A percentile compares a stretch with the other conserved stretches of the same genome.
phyloP scores from a whole-genome alignment of 345 rosid genomes.

The Gossypium longicalyx region DNA sequence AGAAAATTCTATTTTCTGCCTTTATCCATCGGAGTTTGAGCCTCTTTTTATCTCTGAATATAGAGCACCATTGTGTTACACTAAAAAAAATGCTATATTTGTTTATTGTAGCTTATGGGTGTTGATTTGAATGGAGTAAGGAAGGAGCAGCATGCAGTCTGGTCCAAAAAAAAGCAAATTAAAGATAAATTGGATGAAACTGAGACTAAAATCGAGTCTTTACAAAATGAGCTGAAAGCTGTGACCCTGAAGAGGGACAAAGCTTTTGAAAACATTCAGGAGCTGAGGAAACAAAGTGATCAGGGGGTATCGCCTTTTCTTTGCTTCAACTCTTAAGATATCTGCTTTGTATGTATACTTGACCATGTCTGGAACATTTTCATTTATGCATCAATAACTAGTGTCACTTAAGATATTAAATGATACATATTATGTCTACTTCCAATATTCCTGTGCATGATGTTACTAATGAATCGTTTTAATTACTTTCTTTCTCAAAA shows the following conservation, averaged over 20 bases:
- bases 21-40: neutral
- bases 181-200: slow-evolving; percentile 48
- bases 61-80: neutral
- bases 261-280: slow-evolving; percentile 45
- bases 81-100: slow-evolving; percentile 4
- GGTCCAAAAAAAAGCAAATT: slow-evolving; percentile 50
- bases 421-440: neutral
- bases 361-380: neutral
- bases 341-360: neutral
- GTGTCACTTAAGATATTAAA: neutral
- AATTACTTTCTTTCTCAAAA: slow-evolving; percentile 1
- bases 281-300: slow-evolving; percentile 60
- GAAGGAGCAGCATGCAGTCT: slow-evolving; percentile 73
- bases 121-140: slow-evolving; percentile 82
- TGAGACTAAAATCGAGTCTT: slow-evolving; percentile 50
- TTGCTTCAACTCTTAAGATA: slow-evolving; percentile 3
- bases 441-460: neutral
- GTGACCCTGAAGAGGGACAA: slow-evolving; percentile 59
- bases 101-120: slow-evolving; percentile 64
- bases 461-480: neutral
- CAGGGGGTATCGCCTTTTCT: slow-evolving; percentile 48
- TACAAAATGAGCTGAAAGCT: slow-evolving; percentile 49
- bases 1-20: slow-evolving; percentile 11
- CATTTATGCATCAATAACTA: neutral
- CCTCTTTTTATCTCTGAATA: neutral